Base-by-base conservation (phyloP, 805 yeast genomes). In the Candida koratica region DNA sequence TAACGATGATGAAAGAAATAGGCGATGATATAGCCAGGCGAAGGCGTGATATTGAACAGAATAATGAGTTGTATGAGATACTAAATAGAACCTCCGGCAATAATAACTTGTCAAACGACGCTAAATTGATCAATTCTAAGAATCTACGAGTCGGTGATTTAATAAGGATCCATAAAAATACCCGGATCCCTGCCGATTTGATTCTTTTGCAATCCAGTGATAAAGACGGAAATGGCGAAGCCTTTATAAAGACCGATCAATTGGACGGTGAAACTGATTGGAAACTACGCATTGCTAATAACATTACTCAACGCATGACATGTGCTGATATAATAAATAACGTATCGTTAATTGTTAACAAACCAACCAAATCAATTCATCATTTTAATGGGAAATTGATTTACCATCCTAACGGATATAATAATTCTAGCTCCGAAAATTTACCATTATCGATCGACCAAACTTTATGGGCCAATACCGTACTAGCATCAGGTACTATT, bases 211-310 rank as follows among this genome's bases (percentile, higher is more conserved):
- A 86, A 53, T 81, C 96, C 1, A 79, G 87, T 38, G 71, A 65
- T 36, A 45, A 49, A 30, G 96, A 86, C 53, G 60, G 66, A 3
- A 69, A 74, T 3, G 97, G 96, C 6, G 99, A 93, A 53, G 74
- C 89, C 2, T 93, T 94, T 51, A 85, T 93, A 45, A 84, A 95
- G 51, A 93, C 99, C 0, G 99, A 93, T 64, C 99, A 93, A 61
- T 68, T 93, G 34, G 99, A 93, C 59, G 99, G 99, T 54, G 99
- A 93, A 59, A 93, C 99, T 5, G 99, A 93, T 62, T 93, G 99
- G 99, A 93, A 93, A 57, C 67, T 93, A 37, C 69, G 98, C 49
- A 63, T 85, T 25, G 93, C 96, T 0, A 73, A 81, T 32, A 71
- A 79, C 9, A 51, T 79, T 18, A 85, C 96, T 1, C 97, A 90